Percentiles rank a stretch among this genome's conserved stretches.
Conservation (phyloP, 768 basidiomycete genomes). For the Suillus brevipes region DNA sequence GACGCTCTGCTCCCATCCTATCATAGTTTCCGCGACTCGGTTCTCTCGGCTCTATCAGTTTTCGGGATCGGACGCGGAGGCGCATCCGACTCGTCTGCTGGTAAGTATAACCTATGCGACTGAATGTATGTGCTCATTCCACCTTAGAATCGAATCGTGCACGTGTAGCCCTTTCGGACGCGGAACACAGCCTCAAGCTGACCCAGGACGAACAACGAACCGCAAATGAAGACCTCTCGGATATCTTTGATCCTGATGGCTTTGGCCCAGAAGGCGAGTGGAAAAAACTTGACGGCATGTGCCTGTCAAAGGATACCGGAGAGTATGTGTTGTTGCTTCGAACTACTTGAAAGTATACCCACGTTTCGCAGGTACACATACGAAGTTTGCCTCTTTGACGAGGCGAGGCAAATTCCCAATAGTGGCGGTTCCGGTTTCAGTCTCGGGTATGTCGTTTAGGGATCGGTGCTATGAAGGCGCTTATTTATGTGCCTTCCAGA, state of each 20-base stretch:
- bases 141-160: conserved; percentile 58
- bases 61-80: conserved; percentile 56
- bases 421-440: conserved; percentile 72
- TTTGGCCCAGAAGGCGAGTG: conserved; percentile 88
- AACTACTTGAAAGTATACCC: neutral
- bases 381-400: conserved; percentile 88
- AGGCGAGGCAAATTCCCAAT: conserved; percentile 85
- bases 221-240: conserved; percentile 56
- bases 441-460: conserved; percentile 70
- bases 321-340: conserved; percentile 62
- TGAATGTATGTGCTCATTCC: conserved; percentile 7
- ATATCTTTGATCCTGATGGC: conserved; percentile 62
- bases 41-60: conserved; percentile 62
- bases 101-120: conserved; percentile 27
- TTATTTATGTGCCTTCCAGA: conserved; percentile 38
- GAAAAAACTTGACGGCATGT: conserved; percentile 89
- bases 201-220: conserved; percentile 53
- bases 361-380: conserved; percentile 75
- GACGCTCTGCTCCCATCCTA: conserved; percentile 76
- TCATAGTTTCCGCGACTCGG: conserved; percentile 58
- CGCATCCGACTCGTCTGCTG: conserved; percentile 39
- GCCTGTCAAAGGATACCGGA: conserved; percentile 80
- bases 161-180: conserved; percentile 60
- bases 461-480: neutral
- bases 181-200: conserved; percentile 58